Evolutionary conservation across 192 early-diverging fungal genomes (phyloP), one percentile per base, ranked within the genome.

Genomic region (Backusella macrospora): DNA sequence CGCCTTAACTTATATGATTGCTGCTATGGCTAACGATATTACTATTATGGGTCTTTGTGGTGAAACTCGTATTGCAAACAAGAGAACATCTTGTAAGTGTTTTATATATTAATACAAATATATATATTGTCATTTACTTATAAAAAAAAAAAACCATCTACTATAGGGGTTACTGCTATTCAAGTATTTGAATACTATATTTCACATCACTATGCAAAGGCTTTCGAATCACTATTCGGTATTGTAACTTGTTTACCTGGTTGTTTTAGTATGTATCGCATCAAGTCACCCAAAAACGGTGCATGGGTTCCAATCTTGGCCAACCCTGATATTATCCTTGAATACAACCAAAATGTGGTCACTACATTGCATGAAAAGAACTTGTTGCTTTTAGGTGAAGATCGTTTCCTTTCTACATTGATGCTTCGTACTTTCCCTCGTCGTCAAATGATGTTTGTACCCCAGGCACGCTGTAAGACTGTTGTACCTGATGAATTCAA

Each of bases 131-230:
- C 6, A 39, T 62, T 46, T 65, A 18, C 16, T 46, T 62, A 47
- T 64, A 47, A 65, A 39, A 65, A 55, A 65, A 55, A 59, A 59
- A 59, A 12, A 26, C 39, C 44, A 21, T 21, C 13, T 52, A n/a
- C 55, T 76, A 75, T 75, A 73, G 88, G 91, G 90, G 92, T 93
- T 6, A 93, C 93, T 8, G 86, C 84, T 47, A 96, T 96, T 81
- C 94, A 95, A 83, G 95, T 99, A 10, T 99, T 96, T 79, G 97
- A 99, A 85, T 99, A 99, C 87, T 99, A 95, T 81, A 97, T 97
- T 68, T 96, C 94, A 45, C 97, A 99, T 80, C 96, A 99, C 78
- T 89, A 96, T 70, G 91, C 90, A 75, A 95, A 96, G 81, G 90
- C 95, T 0, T 99, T 99, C 72, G 97, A 99, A 84, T 93, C 92